Conservation (phyloP, 345 rosid species). For the Rubroshorea leprosula region DNA sequence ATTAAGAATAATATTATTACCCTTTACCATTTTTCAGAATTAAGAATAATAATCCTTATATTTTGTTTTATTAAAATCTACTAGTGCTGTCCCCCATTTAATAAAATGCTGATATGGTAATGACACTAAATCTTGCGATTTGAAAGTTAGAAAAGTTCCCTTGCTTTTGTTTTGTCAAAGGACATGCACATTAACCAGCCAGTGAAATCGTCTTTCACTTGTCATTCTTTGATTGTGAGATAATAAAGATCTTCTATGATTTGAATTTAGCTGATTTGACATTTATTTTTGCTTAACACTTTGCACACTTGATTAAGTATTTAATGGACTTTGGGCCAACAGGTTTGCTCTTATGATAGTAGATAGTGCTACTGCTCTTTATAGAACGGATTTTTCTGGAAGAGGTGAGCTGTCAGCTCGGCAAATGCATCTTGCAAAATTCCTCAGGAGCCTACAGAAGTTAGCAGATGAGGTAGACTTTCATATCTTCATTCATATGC, state of each 20-base stretch:
- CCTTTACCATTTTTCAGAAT: no score
- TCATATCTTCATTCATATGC: not conserved
- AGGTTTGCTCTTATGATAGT: constrained; percentile 96
- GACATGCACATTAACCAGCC: not conserved
- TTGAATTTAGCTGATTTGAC: not conserved
- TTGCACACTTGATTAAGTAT: constrained; percentile 5
- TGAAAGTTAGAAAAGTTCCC: not conserved
- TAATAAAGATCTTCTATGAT: no score
- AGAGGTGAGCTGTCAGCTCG: constrained; percentile 95
- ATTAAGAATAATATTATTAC: not conserved
- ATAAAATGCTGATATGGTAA: not conserved
- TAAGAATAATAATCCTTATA: not conserved
- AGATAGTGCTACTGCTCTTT: constrained; percentile 92
- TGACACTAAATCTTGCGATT: not conserved
- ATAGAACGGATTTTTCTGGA: constrained; percentile 91
- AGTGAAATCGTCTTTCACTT: not conserved
- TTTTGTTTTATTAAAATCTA: no score
- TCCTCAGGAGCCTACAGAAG: constrained; percentile 92
- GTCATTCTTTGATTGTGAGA: not conserved
- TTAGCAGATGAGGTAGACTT: constrained; percentile 82
- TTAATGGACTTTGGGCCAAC: constrained; percentile 17
- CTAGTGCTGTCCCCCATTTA: not conserved
- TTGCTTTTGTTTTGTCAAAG: not conserved
- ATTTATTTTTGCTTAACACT: not conserved
- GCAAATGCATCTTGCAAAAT: constrained; percentile 99